A percentile compares a stretch with the other conserved stretches of the same genome.
Evolutionary conservation across 148 eudicot species (phyloP).

Genomic region (Chenopodium berlandieri): DNA sequence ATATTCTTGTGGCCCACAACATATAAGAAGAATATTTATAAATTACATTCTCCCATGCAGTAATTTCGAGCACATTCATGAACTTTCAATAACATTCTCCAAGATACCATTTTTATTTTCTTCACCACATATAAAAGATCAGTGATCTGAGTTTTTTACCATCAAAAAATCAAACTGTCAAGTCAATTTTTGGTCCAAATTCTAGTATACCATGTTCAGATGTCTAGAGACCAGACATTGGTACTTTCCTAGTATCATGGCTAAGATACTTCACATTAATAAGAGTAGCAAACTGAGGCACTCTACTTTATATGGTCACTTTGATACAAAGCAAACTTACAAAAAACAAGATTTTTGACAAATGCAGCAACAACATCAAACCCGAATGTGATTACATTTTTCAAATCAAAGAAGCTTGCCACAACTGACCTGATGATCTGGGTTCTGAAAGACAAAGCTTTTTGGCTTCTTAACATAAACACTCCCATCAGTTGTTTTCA

Average conservation of each 20-base stretch:
- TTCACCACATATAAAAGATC: not conserved
- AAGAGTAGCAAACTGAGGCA: not conserved
- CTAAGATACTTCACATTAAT: not conserved
- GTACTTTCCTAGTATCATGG: not conserved
- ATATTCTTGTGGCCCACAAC: not conserved
- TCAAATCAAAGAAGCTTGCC: conserved; percentile 4
- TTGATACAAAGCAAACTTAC: not conserved
- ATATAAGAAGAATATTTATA: not conserved
- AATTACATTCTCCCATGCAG: not conserved
- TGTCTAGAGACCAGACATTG: not conserved
- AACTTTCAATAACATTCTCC: not conserved
- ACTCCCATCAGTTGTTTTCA: conserved; percentile 64
- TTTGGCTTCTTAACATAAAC: conserved; percentile 67
- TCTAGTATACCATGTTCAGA: not conserved
- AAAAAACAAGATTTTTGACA: not conserved
- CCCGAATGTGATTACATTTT: not conserved
- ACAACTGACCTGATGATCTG: conserved; percentile 88
- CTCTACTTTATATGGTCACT: conserved; percentile 2
- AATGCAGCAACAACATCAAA: conserved; percentile 12
- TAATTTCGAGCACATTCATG: conserved; percentile 1
- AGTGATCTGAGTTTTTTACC: not conserved
- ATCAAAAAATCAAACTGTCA: not conserved
- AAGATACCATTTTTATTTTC: not conserved
- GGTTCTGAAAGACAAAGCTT: conserved; percentile 96
- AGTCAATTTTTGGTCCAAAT: not conserved